Percentiles rank a stretch among this genome's conserved stretches.
Evolutionary conservation across 106 monocot genomes (phyloP).

Genomic region (Dendrobium officinale): DNA sequence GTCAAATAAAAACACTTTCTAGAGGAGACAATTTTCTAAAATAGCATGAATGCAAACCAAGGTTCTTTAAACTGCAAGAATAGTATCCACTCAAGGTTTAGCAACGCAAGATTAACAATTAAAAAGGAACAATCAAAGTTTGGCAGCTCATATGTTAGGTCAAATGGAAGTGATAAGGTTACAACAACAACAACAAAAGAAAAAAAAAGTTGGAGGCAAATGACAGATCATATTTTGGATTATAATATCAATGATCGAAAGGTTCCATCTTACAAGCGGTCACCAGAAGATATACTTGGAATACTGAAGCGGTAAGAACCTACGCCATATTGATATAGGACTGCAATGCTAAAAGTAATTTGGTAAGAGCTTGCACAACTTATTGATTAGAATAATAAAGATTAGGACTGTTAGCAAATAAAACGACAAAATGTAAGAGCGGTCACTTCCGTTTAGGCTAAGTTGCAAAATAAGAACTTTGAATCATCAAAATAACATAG

Average conservation of each 20-base stretch:
- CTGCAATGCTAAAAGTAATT: too few relatives aligned
- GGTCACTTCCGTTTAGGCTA: too few relatives aligned
- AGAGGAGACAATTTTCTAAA: neutral
- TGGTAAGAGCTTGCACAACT: too few relatives aligned
- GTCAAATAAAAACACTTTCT: too few relatives aligned
- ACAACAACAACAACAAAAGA: neutral
- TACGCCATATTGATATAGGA: neutral
- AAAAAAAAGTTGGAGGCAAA: neutral
- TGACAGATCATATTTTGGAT: neutral
- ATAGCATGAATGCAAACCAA: neutral
- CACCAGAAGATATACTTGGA: neutral
- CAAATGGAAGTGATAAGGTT: conserved; percentile 2
- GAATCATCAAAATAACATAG: too few relatives aligned
- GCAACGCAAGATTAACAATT: neutral
- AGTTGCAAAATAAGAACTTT: too few relatives aligned
- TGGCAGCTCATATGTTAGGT: neutral
- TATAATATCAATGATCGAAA: neutral
- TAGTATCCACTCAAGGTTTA: neutral
- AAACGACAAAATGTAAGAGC: too few relatives aligned
- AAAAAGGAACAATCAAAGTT: neutral
- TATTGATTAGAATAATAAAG: too few relatives aligned
- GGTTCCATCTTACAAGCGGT: neutral
- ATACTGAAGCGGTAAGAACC: neutral
- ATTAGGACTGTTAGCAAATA: too few relatives aligned
- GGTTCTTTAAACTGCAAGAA: neutral